phyloP scores from a whole-genome alignment of 352 stramenopile species.

The Phytophthora niederhauseri region DNA sequence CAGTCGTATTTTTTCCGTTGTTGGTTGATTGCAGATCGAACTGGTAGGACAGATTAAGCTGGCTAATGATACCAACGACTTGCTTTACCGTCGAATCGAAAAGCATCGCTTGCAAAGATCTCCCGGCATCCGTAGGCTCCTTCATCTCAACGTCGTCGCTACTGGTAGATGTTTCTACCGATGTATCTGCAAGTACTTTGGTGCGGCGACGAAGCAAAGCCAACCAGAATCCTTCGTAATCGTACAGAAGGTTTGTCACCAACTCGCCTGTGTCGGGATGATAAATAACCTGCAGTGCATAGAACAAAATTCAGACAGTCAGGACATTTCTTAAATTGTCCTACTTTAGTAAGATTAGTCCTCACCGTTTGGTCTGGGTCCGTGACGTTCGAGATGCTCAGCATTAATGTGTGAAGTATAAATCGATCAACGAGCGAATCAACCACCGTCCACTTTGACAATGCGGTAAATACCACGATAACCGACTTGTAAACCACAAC shows the following conservation, averaged over 20 bases:
- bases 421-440: constrained; percentile 56
- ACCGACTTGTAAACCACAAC: constrained; percentile 59
- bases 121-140: constrained; percentile 8
- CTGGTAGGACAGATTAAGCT: constrained; percentile 73
- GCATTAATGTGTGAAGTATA: constrained; percentile 62
- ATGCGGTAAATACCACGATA: constrained; percentile 44
- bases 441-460: constrained; percentile 43
- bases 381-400: constrained; percentile 72
- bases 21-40: constrained; percentile 58
- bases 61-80: constrained; percentile 49
- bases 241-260: constrained; percentile 78
- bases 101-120: constrained; percentile 40
- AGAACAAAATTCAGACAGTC: constrained; percentile 8
- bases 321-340: neutral
- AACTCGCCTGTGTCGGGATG: constrained; percentile 76
- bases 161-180: neutral
- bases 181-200: constrained; percentile 13
- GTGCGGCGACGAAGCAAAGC: constrained; percentile 37
- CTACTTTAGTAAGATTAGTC: neutral
- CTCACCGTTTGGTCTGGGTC: constrained; percentile 47
- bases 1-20: constrained; percentile 40
- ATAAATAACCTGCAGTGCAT: constrained; percentile 48
- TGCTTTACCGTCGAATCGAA: constrained; percentile 62
- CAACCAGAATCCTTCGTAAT: constrained; percentile 81
- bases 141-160: constrained; percentile 37